These are phyloP conservation scores for Pseudoturritis turrita DNA, from an alignment of 345 rosid genomes.

Conservation along the genomic window DNA sequence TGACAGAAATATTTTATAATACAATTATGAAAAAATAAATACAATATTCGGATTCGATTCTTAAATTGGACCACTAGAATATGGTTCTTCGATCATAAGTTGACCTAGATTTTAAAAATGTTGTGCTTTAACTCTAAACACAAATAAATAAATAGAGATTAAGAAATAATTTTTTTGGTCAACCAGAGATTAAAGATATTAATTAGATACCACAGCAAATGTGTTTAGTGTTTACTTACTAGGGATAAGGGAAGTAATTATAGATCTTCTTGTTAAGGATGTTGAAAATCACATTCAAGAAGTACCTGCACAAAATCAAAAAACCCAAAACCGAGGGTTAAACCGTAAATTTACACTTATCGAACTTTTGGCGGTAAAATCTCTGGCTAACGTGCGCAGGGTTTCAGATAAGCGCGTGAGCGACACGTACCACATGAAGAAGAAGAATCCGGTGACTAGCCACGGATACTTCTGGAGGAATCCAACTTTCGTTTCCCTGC, in stretches of 20 bases:
- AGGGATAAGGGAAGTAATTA: conserved; percentile 95
- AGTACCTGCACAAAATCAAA: conserved; percentile 34
- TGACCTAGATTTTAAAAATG: background rate
- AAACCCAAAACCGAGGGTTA: background rate
- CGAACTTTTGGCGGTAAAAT: conserved; percentile 3
- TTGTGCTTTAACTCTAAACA: background rate
- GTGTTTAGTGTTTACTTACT: conserved; percentile 49
- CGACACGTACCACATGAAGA: conserved; percentile 85
- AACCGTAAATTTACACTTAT: background rate
- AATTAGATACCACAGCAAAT: background rate
- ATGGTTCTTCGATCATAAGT: conserved; percentile 10
- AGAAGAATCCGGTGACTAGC: conserved; percentile 87
- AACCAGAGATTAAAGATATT: no score
- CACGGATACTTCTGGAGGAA: conserved; percentile 70
- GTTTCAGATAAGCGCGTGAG: conserved; percentile 3
- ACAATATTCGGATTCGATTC: conserved; percentile 10
- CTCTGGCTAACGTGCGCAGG: background rate
- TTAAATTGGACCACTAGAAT: background rate
- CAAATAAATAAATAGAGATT: background rate
- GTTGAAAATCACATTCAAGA: conserved; percentile 94
- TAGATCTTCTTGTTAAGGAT: conserved; percentile 97
- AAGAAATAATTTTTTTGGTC: no score
- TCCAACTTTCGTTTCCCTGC: conserved; percentile 71
- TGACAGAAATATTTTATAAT: background rate
- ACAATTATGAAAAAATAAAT: no score